Evolutionary conservation across 176 grass and related monocot species (phyloP).

Genomic region (Phoenix dactylifera): DNA sequence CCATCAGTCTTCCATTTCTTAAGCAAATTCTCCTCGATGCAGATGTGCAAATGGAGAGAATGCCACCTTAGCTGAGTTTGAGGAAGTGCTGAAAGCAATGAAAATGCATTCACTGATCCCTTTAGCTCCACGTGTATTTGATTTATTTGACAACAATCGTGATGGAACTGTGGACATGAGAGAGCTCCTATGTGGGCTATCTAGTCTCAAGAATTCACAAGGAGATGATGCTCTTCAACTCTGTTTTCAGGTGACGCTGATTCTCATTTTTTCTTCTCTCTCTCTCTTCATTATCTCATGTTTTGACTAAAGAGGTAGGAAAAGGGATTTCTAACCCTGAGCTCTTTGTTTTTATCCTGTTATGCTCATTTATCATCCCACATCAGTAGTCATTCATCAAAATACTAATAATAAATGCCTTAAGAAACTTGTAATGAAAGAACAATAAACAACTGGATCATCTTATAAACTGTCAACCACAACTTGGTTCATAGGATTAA

Average conservation of each 20-base stretch:
- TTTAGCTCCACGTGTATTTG: constrained; percentile 51
- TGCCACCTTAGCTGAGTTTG: constrained; percentile 48
- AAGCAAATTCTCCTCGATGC: constrained; percentile 13
- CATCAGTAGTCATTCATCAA: no score
- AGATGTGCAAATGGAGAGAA: constrained; percentile 69
- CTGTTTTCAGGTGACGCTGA: constrained; percentile 48
- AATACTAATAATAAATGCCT: no score
- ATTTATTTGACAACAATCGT: constrained; percentile 66
- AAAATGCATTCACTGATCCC: constrained; percentile 49
- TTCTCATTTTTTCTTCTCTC: neutral
- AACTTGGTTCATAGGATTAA: no score
- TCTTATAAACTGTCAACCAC: no score
- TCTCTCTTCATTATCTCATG: no score
- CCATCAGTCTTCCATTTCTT: neutral
- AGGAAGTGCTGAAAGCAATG: constrained; percentile 57
- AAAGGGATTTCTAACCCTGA: no score
- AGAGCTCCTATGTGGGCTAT: constrained; percentile 60
- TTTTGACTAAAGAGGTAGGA: no score
- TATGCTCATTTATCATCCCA: no score
- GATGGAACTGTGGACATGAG: constrained; percentile 73
- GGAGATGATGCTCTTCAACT: constrained; percentile 47
- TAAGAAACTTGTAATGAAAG: no score
- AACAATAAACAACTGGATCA: no score
- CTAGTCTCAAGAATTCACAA: constrained; percentile 49
- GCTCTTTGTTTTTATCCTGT: no score